These are phyloP conservation scores for Geranium incanum DNA, from an alignment of 441 rosid genomes.

Conservation along the genomic window DNA sequence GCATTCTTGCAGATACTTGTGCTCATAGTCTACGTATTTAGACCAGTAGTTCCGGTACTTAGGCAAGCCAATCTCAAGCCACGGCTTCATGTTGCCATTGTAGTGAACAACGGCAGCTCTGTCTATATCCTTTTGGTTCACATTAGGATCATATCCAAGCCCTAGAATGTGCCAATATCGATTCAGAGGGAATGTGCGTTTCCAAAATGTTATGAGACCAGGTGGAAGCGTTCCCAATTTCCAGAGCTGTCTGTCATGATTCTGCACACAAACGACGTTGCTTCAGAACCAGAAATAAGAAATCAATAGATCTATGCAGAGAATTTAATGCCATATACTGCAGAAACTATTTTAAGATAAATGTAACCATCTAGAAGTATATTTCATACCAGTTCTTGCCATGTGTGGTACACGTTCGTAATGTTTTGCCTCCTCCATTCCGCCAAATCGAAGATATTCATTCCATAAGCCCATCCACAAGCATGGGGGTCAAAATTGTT, in stretches of 20 bases:
- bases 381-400: conserved; percentile 86
- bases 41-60: conserved; percentile 64
- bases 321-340: not conserved
- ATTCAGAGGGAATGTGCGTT: conserved; percentile 51
- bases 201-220: conserved; percentile 51
- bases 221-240: conserved; percentile 75
- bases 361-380: not conserved
- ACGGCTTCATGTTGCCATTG: conserved; percentile 92
- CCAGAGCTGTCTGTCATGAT: conserved; percentile 75
- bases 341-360: not conserved
- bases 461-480: conserved; percentile 84
- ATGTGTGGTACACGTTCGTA: conserved; percentile 59
- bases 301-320: not conserved
- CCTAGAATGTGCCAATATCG: conserved; percentile 85
- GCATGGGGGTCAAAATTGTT: conserved; percentile 59
- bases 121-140: conserved; percentile 70
- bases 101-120: conserved; percentile 81
- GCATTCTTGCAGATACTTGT: conserved; percentile 63
- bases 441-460: conserved; percentile 61
- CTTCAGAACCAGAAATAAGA: conserved; percentile 14
- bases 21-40: conserved; percentile 66
- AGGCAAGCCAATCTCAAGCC: conserved; percentile 87
- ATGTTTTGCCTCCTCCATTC: conserved; percentile 63
- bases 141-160: conserved; percentile 82
- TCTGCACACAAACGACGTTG: conserved; percentile 38